Base-by-base conservation (phyloP, 2,329 filamentous ascomycete species). In the Allantophomopsis lycopodina region DNA sequence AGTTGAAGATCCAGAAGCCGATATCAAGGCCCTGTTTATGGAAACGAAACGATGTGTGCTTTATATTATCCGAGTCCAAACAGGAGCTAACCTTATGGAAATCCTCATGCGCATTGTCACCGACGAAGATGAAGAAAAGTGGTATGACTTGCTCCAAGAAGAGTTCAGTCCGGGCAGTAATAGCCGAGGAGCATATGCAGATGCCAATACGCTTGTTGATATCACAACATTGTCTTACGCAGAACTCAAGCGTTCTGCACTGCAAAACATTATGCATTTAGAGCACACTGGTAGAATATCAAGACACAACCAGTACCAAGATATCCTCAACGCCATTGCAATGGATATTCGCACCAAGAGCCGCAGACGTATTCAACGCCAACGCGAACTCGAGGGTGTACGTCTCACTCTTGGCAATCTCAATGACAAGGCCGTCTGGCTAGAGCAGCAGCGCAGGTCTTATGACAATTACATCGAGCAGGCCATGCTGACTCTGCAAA, bases 401-500 rank as follows among this genome's bases (percentile, higher is more conserved):
- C 73, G 81, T 20, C 66, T 82, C 42, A 91, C 85, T 1, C 67
- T 91, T 13, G 61, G 69, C 34, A 84, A 87, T 47, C 63, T 93
- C 44, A 79, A 85, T 59, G 77, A 87, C 50, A 91, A 98, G 64
- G 88, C 89, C 31, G 75, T 78, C 48, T 98, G 93, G 61, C 73
- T 98, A 8, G 91, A 98, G 56, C 83, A 87, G 50, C 91, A 98
- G 62, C 76, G 94, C 44, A 94, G 94, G 69, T 91, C 81, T 48
- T 98, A 98, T 64, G 94, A 98, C 57, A 87, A 98, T 63, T 98
- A 98, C 62, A 94, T 98, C 55, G 93, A 98, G 64, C 88, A 94
- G 60, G 89, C 91, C 37, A 95, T 98, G 85, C 73, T 88, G 44
- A 98, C 93, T 4, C 69, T 98, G 42, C 91, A 96, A 60, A 94